These are phyloP conservation scores for Fistulinella cinereoalba DNA, from an alignment of 1,284 basidiomycete species.

Conservation along the genomic window DNA sequence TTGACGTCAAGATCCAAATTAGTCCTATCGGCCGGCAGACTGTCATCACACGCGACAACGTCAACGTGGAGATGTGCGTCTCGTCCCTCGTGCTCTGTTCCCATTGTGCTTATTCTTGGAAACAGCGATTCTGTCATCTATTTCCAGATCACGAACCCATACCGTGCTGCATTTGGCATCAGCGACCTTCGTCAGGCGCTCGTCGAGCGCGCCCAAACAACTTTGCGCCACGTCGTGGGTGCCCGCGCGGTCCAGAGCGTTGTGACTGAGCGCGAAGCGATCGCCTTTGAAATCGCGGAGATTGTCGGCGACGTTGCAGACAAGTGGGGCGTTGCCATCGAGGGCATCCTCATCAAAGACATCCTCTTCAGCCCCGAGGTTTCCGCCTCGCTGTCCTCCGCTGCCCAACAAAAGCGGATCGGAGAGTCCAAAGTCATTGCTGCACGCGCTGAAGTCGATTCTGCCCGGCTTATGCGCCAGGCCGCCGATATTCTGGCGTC, in stretches of 20 bases:
- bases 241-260: constrained; percentile 82
- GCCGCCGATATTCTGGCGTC: constrained; percentile 90
- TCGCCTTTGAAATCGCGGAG: constrained; percentile 94
- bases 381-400: constrained; percentile 88
- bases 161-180: constrained; percentile 92
- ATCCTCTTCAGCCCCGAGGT: constrained; percentile 92
- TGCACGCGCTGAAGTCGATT: constrained; percentile 92
- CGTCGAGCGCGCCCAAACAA: constrained; percentile 93
- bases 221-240: constrained; percentile 92
- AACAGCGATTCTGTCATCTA: constrained; percentile 86
- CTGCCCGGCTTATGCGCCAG: constrained; percentile 91
- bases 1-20: constrained; percentile 95
- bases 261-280: constrained; percentile 92
- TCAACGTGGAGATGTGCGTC: constrained; percentile 76
- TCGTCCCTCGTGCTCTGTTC: constrained; percentile 11
- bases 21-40: constrained; percentile 82
- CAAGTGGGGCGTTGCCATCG: constrained; percentile 94
- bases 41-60: constrained; percentile 87
- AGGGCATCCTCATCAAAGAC: constrained; percentile 92
- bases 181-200: constrained; percentile 84
- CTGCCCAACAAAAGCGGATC: constrained; percentile 92
- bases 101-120: constrained; percentile 14
- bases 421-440: constrained; percentile 97
- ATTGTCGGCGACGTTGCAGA: constrained; percentile 86
- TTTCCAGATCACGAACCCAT: constrained; percentile 84